A percentile compares a stretch with the other conserved stretches of the same genome.
Evolutionary conservation across 345 rosid species (phyloP).

Genomic region (Boechera stricta): DNA sequence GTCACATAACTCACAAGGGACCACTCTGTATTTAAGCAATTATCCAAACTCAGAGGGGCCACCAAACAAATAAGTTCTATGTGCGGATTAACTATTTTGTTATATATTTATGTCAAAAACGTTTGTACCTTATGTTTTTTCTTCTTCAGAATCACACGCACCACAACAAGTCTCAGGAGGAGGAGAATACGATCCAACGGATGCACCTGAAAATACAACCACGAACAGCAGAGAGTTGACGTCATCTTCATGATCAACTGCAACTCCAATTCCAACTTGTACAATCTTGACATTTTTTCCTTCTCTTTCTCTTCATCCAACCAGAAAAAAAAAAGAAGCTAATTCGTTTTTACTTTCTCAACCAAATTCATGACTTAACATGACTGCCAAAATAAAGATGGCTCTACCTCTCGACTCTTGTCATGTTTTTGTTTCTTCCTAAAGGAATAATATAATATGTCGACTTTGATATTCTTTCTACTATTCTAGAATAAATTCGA

Average conservation of each 20-base stretch:
- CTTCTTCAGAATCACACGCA: constrained; percentile 41
- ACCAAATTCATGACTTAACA: constrained; percentile 39
- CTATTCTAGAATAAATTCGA: constrained; percentile 5
- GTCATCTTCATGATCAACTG: constrained; percentile 37
- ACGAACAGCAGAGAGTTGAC: constrained; percentile 29
- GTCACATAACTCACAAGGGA: constrained; percentile 41
- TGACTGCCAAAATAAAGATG: constrained; percentile 45
- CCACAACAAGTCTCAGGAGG: constrained; percentile 36
- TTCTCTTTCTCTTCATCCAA: constrained; percentile 35
- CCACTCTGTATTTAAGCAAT: constrained; percentile 42
- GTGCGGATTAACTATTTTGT: constrained; percentile 24
- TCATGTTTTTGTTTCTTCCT: constrained; percentile 18
- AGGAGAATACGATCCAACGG: constrained; percentile 29
- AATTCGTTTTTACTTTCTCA: constrained; percentile 41
- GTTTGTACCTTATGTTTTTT: constrained; percentile 11
- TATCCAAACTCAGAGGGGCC: constrained; percentile 36
- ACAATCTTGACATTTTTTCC: constrained; percentile 42
- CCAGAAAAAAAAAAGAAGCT: constrained; percentile 19
- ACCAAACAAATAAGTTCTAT: constrained; percentile 28
- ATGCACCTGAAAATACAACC: constrained; percentile 41
- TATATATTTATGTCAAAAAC: background rate
- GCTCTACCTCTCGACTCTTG: constrained; percentile 28
- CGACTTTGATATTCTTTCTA: constrained; percentile 40
- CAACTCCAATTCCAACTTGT: constrained; percentile 25
- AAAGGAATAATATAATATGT: constrained; percentile 35